phyloP scores from a whole-genome alignment of 1,139 yeast genomes.

The Hemisphaericaspora lyxosophila region DNA sequence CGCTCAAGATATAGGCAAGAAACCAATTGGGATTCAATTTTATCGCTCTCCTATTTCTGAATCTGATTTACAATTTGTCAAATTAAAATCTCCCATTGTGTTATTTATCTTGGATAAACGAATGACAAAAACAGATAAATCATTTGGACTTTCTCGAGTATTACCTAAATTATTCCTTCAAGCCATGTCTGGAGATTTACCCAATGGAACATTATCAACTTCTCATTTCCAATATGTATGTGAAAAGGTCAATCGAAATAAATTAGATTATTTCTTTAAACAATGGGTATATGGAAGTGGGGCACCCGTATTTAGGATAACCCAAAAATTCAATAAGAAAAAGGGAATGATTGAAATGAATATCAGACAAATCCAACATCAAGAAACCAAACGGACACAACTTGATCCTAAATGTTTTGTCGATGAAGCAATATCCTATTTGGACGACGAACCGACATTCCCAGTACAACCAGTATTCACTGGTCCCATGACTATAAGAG shows the following conservation, averaged over 20 bases:
- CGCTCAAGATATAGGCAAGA: slow-evolving; percentile 62
- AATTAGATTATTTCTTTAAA: slow-evolving; percentile 77
- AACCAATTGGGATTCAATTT: slow-evolving; percentile 73
- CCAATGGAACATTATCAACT: slow-evolving; percentile 76
- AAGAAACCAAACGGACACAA: slow-evolving; percentile 44
- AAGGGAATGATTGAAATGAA: slow-evolving; percentile 94
- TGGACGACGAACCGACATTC: slow-evolving; percentile 39
- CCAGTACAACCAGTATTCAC: slow-evolving; percentile 57
- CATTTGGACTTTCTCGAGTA: slow-evolving; percentile 88
- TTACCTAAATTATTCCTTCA: slow-evolving; percentile 88
- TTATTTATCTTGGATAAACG: slow-evolving; percentile 81
- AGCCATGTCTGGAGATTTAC: slow-evolving; percentile 92
- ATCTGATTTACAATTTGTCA: slow-evolving; percentile 60
- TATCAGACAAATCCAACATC: slow-evolving; percentile 82
- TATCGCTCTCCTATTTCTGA: slow-evolving; percentile 67
- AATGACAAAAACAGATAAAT: slow-evolving; percentile 94
- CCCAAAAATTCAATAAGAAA: slow-evolving; percentile 91
- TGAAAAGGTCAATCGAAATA: slow-evolving; percentile 88
- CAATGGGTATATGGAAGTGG: slow-evolving; percentile 95
- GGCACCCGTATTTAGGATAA: slow-evolving; percentile 81
- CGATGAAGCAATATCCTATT: slow-evolving; percentile 44
- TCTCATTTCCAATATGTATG: slow-evolving; percentile 87
- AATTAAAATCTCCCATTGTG: slow-evolving; percentile 82
- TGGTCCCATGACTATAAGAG: slow-evolving; percentile 96
- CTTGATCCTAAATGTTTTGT: slow-evolving; percentile 42